Conservation (phyloP, 352 stramenopile species). For the Globisporangium canariense region DNA sequence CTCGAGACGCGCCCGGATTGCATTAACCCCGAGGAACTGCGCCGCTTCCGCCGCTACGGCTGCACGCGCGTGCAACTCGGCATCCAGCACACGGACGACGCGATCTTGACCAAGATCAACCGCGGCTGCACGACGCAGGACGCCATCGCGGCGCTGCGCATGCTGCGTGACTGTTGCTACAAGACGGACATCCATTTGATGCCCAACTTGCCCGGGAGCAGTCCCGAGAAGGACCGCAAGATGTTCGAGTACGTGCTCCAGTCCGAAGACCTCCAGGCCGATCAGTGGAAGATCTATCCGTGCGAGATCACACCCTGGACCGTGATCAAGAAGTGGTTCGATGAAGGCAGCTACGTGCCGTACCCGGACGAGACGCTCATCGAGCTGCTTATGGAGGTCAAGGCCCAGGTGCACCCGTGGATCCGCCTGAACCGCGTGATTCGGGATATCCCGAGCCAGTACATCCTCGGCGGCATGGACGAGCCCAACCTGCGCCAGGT, state of each 20-base stretch:
- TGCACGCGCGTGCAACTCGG: constrained; percentile 89
- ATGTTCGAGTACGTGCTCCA: constrained; percentile 92
- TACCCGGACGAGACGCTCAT: constrained; percentile 88
- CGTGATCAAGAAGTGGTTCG: constrained; percentile 90
- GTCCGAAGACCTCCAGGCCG: constrained; percentile 87
- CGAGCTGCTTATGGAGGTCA: constrained; percentile 88
- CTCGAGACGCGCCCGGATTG: constrained; percentile 89
- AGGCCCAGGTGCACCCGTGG: constrained; percentile 91
- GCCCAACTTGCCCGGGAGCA: constrained; percentile 88
- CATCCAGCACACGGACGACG: constrained; percentile 91
- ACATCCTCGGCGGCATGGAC: constrained; percentile 91
- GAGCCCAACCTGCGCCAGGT: constrained; percentile 91
- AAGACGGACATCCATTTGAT: constrained; percentile 94
- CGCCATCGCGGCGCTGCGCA: constrained; percentile 64
- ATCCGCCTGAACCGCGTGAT: constrained; percentile 93
- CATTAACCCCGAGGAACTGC: constrained; percentile 87
- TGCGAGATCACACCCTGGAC: constrained; percentile 91
- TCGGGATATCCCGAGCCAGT: constrained; percentile 92
- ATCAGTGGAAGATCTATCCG: constrained; percentile 96
- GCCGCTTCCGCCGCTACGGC: constrained; percentile 76
- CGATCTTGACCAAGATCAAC: constrained; percentile 90
- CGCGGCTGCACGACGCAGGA: constrained; percentile 79
- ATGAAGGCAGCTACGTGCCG: constrained; percentile 85
- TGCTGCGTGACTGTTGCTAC: constrained; percentile 92
- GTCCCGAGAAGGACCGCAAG: constrained; percentile 70